These are phyloP conservation scores for Trichoderma orchidacearum DNA, from an alignment of 495 filamentous ascomycete genomes.

Conservation along the genomic window DNA sequence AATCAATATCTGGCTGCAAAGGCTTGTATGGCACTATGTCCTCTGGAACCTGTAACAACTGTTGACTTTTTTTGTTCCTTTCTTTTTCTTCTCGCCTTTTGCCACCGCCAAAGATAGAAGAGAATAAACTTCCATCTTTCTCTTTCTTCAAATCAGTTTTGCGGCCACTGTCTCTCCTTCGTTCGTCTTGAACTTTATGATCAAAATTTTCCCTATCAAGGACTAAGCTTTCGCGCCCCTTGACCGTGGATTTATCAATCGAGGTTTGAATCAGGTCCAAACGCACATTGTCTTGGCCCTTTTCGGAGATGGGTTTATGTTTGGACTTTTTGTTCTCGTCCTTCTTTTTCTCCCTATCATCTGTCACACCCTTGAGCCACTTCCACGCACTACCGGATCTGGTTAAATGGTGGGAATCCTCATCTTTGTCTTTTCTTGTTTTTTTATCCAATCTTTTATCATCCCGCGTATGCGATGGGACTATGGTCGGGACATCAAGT, in stretches of 20 bases:
- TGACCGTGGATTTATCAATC: constrained; percentile 43
- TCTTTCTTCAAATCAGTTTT: constrained; percentile 81
- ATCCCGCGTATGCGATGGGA: constrained; percentile 43
- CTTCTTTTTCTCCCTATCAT: constrained; percentile 31
- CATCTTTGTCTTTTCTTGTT: constrained; percentile 47
- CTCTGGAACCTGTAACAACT: constrained; percentile 61
- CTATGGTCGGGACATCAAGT: constrained; percentile 71
- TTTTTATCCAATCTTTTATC: constrained; percentile 58
- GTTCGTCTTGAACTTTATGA: constrained; percentile 63
- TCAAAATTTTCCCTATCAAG: constrained; percentile 66
- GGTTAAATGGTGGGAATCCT: constrained; percentile 23
- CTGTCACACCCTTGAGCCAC: constrained; percentile 34
- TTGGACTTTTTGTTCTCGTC: constrained; percentile 45
- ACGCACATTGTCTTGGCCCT: constrained; percentile 57
- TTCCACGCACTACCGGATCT: constrained; percentile 73
- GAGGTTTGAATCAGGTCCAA: constrained; percentile 73
- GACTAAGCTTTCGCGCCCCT: constrained; percentile 71
- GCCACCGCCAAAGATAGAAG: constrained; percentile 76
- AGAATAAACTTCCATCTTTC: constrained; percentile 64
- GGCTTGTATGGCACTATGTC: constrained; percentile 57
- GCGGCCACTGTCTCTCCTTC: constrained; percentile 64
- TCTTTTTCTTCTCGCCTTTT: constrained; percentile 62
- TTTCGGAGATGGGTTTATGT: constrained; percentile 35
- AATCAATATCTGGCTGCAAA: constrained; percentile 77
- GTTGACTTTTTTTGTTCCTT: constrained; percentile 54